Percentiles rank a stretch among this genome's conserved stretches.
These are phyloP conservation scores for Boletellus deceptivus DNA, from an alignment of 1,284 basidiomycete genomes.

Conservation along the genomic window DNA sequence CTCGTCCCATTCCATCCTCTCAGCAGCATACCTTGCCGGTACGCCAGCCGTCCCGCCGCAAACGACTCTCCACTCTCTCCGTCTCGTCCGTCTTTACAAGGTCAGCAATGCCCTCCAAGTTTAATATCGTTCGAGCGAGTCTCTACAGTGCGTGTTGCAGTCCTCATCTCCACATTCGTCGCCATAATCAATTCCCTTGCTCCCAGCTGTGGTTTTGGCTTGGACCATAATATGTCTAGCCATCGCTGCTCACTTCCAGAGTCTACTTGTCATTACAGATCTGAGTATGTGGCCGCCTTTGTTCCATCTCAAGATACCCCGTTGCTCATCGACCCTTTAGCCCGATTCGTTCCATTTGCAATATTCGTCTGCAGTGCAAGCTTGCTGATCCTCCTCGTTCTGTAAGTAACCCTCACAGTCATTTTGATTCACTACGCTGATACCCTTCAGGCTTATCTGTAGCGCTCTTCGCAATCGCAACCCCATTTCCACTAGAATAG, in stretches of 20 bases:
- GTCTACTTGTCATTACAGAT: constrained; percentile 66
- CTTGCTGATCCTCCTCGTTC: constrained; percentile 59
- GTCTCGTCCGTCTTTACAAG: constrained; percentile 29
- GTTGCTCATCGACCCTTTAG: constrained; percentile 37
- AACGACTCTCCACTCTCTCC: constrained; percentile 31
- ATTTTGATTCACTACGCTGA: background rate
- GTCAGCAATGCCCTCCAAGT: constrained; percentile 47
- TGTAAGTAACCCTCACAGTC: constrained; percentile 48
- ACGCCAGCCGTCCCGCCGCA: constrained; percentile 40
- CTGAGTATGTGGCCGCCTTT: constrained; percentile 55
- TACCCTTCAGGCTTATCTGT: constrained; percentile 51
- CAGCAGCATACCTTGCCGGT: constrained; percentile 16
- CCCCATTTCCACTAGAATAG: constrained; percentile 75
- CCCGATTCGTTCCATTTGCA: constrained; percentile 80
- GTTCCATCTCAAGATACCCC: background rate
- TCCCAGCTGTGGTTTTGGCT: constrained; percentile 56
- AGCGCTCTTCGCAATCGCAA: constrained; percentile 62
- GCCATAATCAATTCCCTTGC: constrained; percentile 9
- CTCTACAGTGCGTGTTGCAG: constrained; percentile 52
- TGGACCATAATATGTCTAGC: constrained; percentile 74
- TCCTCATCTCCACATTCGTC: background rate
- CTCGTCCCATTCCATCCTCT: constrained; percentile 18
- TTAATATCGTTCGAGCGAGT: constrained; percentile 62
- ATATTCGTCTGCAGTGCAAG: constrained; percentile 73
- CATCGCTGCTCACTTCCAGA: constrained; percentile 73